phyloP scores from a whole-genome alignment of 305 asterid genomes.

The Fraxinus greggii region DNA sequence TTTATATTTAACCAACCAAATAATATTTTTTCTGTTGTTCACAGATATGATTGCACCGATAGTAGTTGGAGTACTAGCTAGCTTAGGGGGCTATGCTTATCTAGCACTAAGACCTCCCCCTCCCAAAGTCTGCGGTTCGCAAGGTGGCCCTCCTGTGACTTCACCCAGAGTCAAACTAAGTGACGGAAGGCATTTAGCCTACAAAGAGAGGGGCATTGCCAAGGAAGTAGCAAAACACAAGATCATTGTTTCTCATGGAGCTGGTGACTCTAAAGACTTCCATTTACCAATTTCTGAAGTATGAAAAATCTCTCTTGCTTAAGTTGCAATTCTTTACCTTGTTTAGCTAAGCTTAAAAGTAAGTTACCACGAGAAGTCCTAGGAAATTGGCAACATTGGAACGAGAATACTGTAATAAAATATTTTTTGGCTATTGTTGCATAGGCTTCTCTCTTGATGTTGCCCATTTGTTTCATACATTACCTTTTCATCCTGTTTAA shows the following conservation, averaged over 20 bases:
- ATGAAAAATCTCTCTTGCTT: conserved; percentile 25
- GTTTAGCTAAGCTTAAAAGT: neutral
- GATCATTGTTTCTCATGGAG: conserved; percentile 60
- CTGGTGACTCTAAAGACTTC: conserved; percentile 54
- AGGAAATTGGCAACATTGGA: neutral
- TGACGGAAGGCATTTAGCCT: conserved; percentile 70
- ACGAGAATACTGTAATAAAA: neutral
- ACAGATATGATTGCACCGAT: conserved; percentile 52
- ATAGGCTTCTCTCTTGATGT: neutral
- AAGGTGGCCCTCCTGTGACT: conserved; percentile 62
- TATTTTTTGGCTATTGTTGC: neutral
- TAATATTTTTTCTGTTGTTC: neutral
- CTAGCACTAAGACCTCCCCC: conserved; percentile 48
- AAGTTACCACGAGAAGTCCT: neutral
- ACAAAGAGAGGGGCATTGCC: conserved; percentile 50
- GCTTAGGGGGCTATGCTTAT: conserved; percentile 47
- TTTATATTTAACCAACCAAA: neutral
- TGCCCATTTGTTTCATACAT: neutral
- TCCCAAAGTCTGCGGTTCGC: conserved; percentile 60
- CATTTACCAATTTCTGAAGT: conserved; percentile 49
- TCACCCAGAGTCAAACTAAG: conserved; percentile 56
- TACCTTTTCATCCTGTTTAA: neutral
- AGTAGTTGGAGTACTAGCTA: conserved; percentile 40
- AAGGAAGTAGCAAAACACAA: conserved; percentile 55
- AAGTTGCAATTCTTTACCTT: conserved; percentile 7